A percentile compares a stretch with the other conserved stretches of the same genome.
These are phyloP conservation scores for Coccinonectria pachysandricola DNA, from an alignment of 2,329 filamentous ascomycete genomes.

Conservation along the genomic window DNA sequence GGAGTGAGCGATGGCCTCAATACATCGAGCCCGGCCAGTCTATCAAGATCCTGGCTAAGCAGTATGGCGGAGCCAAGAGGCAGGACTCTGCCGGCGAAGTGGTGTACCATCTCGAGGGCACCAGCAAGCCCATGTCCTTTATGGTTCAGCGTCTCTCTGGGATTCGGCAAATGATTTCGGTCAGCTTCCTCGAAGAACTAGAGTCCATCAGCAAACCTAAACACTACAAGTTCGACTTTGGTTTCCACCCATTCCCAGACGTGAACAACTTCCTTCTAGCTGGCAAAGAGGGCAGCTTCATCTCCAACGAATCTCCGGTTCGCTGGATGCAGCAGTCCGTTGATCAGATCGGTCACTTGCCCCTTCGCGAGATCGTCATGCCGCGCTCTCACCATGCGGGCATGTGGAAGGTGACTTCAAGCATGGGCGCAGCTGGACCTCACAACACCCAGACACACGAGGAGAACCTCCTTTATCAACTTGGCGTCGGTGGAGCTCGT, in stretches of 20 bases:
- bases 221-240: conserved; percentile 8
- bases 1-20: conserved; percentile 15
- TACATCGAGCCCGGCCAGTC: conserved; percentile 18
- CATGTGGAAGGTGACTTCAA: conserved; percentile 9
- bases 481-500: conserved; percentile 18
- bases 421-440: conserved; percentile 3
- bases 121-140: conserved; percentile 17
- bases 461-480: conserved; percentile 13
- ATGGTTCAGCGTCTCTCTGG: conserved; percentile 13
- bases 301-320: conserved; percentile 13
- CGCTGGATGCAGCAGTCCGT: conserved; percentile 23
- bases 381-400: conserved; percentile 24
- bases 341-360: conserved; percentile 14
- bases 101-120: conserved; percentile 19
- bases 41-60: conserved; percentile 3
- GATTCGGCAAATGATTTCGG: conserved; percentile 3
- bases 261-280: conserved; percentile 20
- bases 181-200: conserved; percentile 15
- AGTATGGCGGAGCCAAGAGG: background rate
- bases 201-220: conserved; percentile 11
- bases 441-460: conserved; percentile 18
- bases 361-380: conserved; percentile 21
- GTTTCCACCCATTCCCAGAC: conserved; percentile 6
- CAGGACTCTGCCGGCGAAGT: conserved; percentile 19
- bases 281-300: conserved; percentile 21